phyloP scores from a whole-genome alignment of 2,329 filamentous ascomycete genomes.

The Sporothrix dimorphospora region DNA sequence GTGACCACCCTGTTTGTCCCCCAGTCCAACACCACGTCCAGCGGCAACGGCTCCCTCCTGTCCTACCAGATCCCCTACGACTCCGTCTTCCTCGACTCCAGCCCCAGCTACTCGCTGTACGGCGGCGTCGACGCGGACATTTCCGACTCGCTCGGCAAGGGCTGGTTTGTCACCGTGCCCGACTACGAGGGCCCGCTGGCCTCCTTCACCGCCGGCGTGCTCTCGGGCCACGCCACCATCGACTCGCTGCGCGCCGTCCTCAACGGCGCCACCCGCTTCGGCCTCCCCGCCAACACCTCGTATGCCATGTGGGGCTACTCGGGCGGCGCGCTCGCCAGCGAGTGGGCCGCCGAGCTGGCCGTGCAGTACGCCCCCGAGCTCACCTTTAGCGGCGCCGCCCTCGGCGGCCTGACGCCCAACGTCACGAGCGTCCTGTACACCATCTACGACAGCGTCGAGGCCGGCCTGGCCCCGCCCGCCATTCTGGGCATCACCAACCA shows the following conservation, averaged over 20 bases:
- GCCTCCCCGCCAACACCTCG: conserved; percentile 40
- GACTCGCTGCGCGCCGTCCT: conserved; percentile 49
- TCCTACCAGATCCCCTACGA: conserved; percentile 49
- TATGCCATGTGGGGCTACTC: conserved; percentile 58
- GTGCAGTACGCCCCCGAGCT: conserved; percentile 53
- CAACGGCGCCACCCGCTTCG: conserved; percentile 34
- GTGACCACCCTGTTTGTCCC: conserved; percentile 46
- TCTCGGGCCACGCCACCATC: conserved; percentile 49
- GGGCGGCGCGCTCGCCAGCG: conserved; percentile 54
- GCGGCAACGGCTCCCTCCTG: conserved; percentile 37
- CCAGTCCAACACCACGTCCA: neutral
- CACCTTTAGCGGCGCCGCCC: conserved; percentile 47
- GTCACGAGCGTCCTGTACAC: conserved; percentile 42
- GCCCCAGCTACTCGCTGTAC: conserved; percentile 44
- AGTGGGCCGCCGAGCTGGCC: conserved; percentile 55
- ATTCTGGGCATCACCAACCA: conserved; percentile 43
- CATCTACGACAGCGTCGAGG: conserved; percentile 40
- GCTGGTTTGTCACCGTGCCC: conserved; percentile 50
- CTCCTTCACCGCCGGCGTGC: conserved; percentile 47
- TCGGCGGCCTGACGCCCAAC: conserved; percentile 52
- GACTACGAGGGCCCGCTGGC: conserved; percentile 51
- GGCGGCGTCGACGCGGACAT: conserved; percentile 38
- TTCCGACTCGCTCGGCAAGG: conserved; percentile 43
- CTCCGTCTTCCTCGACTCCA: conserved; percentile 44
- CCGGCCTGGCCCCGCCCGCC: conserved; percentile 45